phyloP scores from a whole-genome alignment of 257 asterid genomes.

The Asclepias syriaca region DNA sequence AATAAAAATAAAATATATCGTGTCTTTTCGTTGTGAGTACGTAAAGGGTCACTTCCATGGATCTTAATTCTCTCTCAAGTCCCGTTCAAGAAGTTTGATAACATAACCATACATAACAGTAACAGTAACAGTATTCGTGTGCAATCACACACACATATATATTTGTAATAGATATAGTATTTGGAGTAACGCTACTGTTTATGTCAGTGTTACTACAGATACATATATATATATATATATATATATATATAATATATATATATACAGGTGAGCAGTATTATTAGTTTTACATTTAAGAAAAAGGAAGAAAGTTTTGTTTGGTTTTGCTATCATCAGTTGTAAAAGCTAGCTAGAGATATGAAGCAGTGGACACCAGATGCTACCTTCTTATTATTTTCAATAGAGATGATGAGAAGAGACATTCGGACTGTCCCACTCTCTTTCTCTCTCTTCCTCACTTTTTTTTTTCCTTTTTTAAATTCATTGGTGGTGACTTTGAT shows the following conservation, averaged over 20 bases:
- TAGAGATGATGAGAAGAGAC: conserved; percentile 16
- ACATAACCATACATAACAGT: conserved; percentile 13
- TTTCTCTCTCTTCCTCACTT: neutral
- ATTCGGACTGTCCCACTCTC: conserved; percentile 28
- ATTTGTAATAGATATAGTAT: too few relatives aligned
- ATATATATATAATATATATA: too few relatives aligned
- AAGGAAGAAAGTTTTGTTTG: too few relatives aligned
- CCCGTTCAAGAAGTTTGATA: conserved; percentile 12
- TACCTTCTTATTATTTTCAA: neutral
- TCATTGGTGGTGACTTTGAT: too few relatives aligned
- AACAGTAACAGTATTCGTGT: neutral
- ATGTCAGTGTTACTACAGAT: neutral
- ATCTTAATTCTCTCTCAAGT: neutral
- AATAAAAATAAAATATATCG: too few relatives aligned
- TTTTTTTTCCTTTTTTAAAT: too few relatives aligned
- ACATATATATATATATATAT: too few relatives aligned
- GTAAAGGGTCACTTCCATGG: neutral
- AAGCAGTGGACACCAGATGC: neutral
- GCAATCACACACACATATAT: too few relatives aligned
- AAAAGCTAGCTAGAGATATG: too few relatives aligned
- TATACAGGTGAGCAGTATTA: too few relatives aligned
- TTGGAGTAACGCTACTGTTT: conserved; percentile 18
- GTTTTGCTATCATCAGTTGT: too few relatives aligned
- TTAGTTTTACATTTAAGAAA: too few relatives aligned
- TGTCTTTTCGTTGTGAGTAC: neutral